A percentile compares a stretch with the other conserved stretches of the same genome.
Conservation (phyloP, 441 rosid species). For the Mallotus japonicus region DNA sequence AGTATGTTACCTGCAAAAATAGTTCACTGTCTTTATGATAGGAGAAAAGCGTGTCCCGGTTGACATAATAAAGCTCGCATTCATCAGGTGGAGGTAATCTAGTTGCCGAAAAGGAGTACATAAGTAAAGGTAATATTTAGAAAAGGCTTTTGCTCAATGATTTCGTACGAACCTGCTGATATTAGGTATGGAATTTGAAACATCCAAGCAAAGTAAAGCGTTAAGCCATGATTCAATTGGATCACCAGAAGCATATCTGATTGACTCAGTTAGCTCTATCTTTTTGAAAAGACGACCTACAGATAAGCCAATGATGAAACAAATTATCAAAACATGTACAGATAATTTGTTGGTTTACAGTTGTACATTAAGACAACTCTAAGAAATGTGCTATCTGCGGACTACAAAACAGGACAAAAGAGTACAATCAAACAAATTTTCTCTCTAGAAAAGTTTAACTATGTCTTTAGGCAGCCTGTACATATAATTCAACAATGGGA, state of each 20-base stretch:
- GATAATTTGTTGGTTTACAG: background rate
- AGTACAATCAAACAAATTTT: background rate
- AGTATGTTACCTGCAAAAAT: conserved; percentile 76
- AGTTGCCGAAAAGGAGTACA: conserved; percentile 27
- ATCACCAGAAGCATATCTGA: conserved; percentile 90
- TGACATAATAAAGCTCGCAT: conserved; percentile 93
- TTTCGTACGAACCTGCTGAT: conserved; percentile 52
- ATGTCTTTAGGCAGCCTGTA: background rate
- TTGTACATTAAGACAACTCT: background rate
- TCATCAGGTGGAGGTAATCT: conserved; percentile 83
- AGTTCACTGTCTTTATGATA: conserved; percentile 92
- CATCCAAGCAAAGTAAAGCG: conserved; percentile 88
- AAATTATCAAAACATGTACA: background rate
- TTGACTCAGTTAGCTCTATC: conserved; percentile 90
- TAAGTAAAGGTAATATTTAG: conserved; percentile 14
- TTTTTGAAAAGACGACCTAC: conserved; percentile 84
- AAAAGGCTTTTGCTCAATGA: conserved; percentile 21
- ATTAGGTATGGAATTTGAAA: conserved; percentile 63
- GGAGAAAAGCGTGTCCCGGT: conserved; percentile 92
- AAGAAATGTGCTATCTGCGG: background rate
- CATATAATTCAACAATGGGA: background rate
- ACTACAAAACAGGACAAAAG: background rate
- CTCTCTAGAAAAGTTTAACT: background rate
- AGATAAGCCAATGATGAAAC: conserved; percentile 11
- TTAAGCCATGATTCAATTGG: conserved; percentile 98